Conservation (phyloP, 2,329 filamentous ascomycete species). For the Fusarium subtropicale region DNA sequence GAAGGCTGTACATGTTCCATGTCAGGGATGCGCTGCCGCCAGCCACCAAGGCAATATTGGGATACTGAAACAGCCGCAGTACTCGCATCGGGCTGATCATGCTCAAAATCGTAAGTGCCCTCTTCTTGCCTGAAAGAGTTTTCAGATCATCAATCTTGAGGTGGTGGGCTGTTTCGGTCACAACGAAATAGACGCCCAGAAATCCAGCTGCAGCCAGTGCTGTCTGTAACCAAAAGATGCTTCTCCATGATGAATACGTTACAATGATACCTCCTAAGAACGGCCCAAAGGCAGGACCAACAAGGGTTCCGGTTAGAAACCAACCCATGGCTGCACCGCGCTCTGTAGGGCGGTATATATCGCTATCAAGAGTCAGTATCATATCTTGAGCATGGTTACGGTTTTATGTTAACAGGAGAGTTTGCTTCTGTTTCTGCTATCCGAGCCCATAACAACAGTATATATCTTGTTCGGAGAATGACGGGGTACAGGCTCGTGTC, state of each 20-base stretch:
- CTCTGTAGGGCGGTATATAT: conserved; percentile 73
- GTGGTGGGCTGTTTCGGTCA: conserved; percentile 79
- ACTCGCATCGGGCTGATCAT: conserved; percentile 77
- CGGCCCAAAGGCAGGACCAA: conserved; percentile 76
- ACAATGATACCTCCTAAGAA: conserved; percentile 82
- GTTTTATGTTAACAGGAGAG: not conserved
- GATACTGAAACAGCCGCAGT: conserved; percentile 72
- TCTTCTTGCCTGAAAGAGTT: conserved; percentile 62
- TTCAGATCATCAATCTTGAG: conserved; percentile 71
- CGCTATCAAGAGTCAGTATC: conserved; percentile 51
- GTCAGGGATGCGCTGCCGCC: conserved; percentile 72
- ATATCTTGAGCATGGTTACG: not conserved
- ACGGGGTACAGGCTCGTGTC: not conserved
- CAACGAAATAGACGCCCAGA: conserved; percentile 70
- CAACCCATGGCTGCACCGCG: conserved; percentile 79
- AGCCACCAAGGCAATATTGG: conserved; percentile 71
- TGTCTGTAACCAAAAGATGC: conserved; percentile 82
- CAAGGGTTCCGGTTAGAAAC: conserved; percentile 77
- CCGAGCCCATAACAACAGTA: not conserved
- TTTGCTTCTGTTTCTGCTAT: not conserved
- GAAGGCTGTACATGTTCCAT: conserved; percentile 76
- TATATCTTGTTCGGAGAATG: not conserved
- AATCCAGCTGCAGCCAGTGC: conserved; percentile 71
- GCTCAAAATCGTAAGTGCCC: conserved; percentile 65
- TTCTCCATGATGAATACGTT: conserved; percentile 77